Percentiles rank a stretch among this genome's conserved stretches.
These are phyloP conservation scores for Chamaecrista fasciculata DNA, from an alignment of 306 rosid species.

Conservation along the genomic window DNA sequence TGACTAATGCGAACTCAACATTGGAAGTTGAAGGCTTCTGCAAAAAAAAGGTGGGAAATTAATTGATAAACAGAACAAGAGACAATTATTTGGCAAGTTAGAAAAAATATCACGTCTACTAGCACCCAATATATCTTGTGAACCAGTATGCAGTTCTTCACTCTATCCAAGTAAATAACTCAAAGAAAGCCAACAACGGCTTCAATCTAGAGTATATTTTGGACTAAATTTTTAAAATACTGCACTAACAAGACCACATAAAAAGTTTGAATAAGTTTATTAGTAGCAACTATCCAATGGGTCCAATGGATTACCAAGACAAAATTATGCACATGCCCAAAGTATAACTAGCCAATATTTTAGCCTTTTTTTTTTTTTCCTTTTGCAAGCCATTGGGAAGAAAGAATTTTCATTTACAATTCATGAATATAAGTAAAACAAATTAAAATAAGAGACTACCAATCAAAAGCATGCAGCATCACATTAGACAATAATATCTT, in stretches of 20 bases:
- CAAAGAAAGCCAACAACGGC: slow-evolving; percentile 1
- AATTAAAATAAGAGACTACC: neutral
- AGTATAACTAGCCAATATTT: neutral
- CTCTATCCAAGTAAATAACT: neutral
- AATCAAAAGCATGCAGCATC: neutral
- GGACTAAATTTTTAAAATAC: neutral
- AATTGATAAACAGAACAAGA: slow-evolving; percentile 18
- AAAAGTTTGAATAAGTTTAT: neutral
- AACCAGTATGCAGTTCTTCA: neutral
- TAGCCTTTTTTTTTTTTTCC: neutral
- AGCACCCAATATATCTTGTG: neutral
- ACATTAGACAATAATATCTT: neutral
- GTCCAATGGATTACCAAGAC: neutral
- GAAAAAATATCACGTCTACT: neutral
- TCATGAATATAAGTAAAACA: slow-evolving; percentile 13
- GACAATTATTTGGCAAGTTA: slow-evolving; percentile 24
- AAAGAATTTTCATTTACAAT: neutral
- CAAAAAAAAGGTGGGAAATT: slow-evolving; percentile 27
- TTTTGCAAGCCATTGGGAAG: slow-evolving; percentile 6
- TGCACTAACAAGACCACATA: neutral
- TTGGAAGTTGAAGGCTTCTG: slow-evolving; percentile 69
- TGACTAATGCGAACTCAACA: slow-evolving; percentile 73
- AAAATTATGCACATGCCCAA: neutral
- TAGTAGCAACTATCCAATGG: neutral
- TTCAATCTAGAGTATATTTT: neutral